Base-by-base conservation (phyloP, 768 basidiomycete species). In the Phaeolepiota aurea region DNA sequence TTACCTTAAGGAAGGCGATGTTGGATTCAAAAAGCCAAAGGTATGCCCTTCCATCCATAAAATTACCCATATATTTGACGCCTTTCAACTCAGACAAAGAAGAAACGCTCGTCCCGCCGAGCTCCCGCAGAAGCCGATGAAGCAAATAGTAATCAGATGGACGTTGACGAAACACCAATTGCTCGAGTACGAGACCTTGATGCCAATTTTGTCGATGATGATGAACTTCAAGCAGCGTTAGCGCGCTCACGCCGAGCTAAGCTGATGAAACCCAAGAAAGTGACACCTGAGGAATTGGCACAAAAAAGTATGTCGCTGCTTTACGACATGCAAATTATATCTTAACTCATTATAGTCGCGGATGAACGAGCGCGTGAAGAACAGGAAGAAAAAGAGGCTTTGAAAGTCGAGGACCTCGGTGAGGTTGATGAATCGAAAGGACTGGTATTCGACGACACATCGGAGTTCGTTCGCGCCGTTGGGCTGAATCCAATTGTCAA, bases 11-110 rank as follows among this genome's bases (percentile, higher is more conserved):
- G 91, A 90, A 56, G 91, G 89, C 2, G 93, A 98, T 45, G 66
- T 80, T 15, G 92, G 90, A 2, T 98, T 98, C 65, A 98, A 96
- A 68, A 97, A 94, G 58, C 79, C 79, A 3, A 97, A 92, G 72
- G 89, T 82, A 42, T 33, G 65, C 14, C 23, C 32, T 2, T 42
- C 19, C 12, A 14, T n/a, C 30, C 22, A 18, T n/a, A 14, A 25
- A 40, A 35, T 34, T 13, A 10, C 11, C 44, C 38, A 23, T 30
- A 30, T 35, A 33, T 31, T 37, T 22, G 23, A 9, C 46, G 45
- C 4, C 30, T 28, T 34, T 37, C 10, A 31, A 32, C 30, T 5
- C 52, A 93, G 89, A 88, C 82, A 23, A 99, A 93, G 68, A 98
- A 96, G 74, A 96, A 93, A 58, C 79, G 87, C 4, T 66, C 82